Evolutionary conservation across 371 early-diverging fungal species (phyloP).

Genomic region (Apophysomyces elegans): DNA sequence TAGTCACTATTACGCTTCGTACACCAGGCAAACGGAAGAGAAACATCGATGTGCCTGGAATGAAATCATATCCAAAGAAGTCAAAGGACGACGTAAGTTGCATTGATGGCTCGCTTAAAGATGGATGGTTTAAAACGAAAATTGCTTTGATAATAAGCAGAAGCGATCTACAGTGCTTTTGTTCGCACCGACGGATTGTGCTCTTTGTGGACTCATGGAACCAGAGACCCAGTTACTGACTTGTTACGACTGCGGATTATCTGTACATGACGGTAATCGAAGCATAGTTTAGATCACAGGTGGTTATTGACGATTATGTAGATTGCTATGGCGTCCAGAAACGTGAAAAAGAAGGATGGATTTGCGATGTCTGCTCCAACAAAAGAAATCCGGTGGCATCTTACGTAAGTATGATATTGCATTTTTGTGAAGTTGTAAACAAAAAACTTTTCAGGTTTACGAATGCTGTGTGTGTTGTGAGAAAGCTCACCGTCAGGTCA

Average conservation of each 20-base stretch:
- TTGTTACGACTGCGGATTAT: conserved; percentile 66
- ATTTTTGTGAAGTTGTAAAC: background rate
- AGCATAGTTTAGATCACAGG: background rate
- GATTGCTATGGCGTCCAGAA: conserved; percentile 57
- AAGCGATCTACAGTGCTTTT: conserved; percentile 7
- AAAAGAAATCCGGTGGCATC: conserved; percentile 60
- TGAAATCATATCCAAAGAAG: conserved; percentile 9
- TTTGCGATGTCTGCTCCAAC: conserved; percentile 69
- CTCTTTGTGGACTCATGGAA: conserved; percentile 46
- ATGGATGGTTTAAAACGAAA: background rate
- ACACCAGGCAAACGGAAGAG: conserved; percentile 23
- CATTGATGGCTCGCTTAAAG: background rate
- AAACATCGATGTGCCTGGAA: conserved; percentile 3
- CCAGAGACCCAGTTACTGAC: conserved; percentile 39
- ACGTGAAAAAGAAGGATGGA: conserved; percentile 46
- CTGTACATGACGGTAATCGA: conserved; percentile 61
- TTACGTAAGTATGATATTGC: conserved; percentile 36
- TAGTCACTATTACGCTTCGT: conserved; percentile 1
- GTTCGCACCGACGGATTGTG: conserved; percentile 47
- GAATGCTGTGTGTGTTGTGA: conserved; percentile 65
- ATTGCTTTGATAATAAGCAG: background rate
- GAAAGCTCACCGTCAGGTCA: conserved; percentile 54
- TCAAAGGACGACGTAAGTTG: conserved; percentile 16
- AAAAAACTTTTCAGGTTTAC: conserved; percentile 42
- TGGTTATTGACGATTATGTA: conserved; percentile 14